Conservation (phyloP, 768 basidiomycete genomes). For the Clathrus columnatus region DNA sequence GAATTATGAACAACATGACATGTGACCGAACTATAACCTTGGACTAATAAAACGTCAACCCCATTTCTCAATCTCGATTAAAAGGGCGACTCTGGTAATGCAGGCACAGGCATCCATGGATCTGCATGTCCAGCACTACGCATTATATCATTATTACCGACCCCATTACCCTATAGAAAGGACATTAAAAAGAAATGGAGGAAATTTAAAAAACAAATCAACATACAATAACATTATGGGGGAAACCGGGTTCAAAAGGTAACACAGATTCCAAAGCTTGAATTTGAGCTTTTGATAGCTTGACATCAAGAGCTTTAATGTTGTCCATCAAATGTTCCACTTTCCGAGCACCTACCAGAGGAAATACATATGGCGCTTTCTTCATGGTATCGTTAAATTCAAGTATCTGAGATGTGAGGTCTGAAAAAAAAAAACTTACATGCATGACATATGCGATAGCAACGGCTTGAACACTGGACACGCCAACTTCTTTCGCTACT, state of each 20-base stretch:
- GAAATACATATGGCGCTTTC: constrained; percentile 20
- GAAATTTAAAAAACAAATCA: too few relatives aligned
- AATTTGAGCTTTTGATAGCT: constrained; percentile 10
- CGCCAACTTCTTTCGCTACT: constrained; percentile 11
- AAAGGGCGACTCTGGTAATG: too few relatives aligned
- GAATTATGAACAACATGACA: too few relatives aligned
- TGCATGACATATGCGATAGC: constrained; percentile 22
- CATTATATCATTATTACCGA: too few relatives aligned
- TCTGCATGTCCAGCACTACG: too few relatives aligned
- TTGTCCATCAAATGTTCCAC: constrained; percentile 17
- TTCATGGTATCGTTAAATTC: not conserved
- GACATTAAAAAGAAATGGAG: too few relatives aligned
- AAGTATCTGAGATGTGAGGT: not conserved
- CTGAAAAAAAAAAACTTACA: not conserved
- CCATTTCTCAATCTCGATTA: too few relatives aligned
- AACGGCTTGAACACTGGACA: constrained; percentile 1
- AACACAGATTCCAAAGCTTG: constrained; percentile 6
- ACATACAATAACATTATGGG: constrained; percentile 6
- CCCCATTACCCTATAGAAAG: too few relatives aligned
- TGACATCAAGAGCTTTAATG: constrained; percentile 2
- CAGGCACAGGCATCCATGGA: too few relatives aligned
- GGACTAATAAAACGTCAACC: too few relatives aligned
- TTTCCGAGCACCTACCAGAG: constrained; percentile 14
- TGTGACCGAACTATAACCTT: too few relatives aligned
- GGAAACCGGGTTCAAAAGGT: constrained; percentile 12